Base-by-base conservation (phyloP, 2,329 filamentous ascomycete genomes). In the Emmonsia crescens region DNA sequence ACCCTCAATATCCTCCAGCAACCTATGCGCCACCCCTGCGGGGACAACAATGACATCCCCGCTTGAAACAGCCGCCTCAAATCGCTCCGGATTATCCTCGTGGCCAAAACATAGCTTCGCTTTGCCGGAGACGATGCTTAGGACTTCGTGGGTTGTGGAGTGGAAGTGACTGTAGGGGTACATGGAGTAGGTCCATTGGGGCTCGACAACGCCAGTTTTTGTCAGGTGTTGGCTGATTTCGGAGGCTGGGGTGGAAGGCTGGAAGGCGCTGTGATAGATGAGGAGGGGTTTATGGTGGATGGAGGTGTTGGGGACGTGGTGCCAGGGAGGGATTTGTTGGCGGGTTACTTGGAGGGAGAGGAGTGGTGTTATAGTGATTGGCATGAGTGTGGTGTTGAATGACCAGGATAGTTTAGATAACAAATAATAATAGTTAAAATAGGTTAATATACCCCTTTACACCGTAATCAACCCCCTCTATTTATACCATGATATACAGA, bases 141-240 rank as follows among this genome's bases (percentile, higher is more conserved):
- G 79, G 2, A 89, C 81, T 73, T 89, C 85, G 69, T 89, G 86
- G 0, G 83, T 80, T 0, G 81, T 88, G 67, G 78, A 83, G 74
- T 89, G 86, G 71, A 86, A 89, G 73, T 89, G 86, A 0, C 81
- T 83, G 5, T 79, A 81, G 42, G 71, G 72, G 71, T 86, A 89
- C 85, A 89, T 89, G 19, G 83, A 84, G 72, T 85, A 88, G 31
- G 83, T 79, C 86, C 86, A 89, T 68, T 86, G 83, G 0, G 87
- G 85, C 1, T 68, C 69, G 2, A 87, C 85, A 40, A 83, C 82
- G 8, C 79, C 80, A 19, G 83, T 70, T 3, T 71, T 68, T 6
- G 70, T 69, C 5, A 89, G 77, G 64, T 85, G 85, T 0, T 77
- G 69, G 68, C 87, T 82, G 56, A 88, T 81, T 1, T 76, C 69